Percentiles rank a stretch among this genome's conserved stretches.
These are phyloP conservation scores for Rhodocollybia butyracea DNA, from an alignment of 768 basidiomycete species.

Conservation along the genomic window DNA sequence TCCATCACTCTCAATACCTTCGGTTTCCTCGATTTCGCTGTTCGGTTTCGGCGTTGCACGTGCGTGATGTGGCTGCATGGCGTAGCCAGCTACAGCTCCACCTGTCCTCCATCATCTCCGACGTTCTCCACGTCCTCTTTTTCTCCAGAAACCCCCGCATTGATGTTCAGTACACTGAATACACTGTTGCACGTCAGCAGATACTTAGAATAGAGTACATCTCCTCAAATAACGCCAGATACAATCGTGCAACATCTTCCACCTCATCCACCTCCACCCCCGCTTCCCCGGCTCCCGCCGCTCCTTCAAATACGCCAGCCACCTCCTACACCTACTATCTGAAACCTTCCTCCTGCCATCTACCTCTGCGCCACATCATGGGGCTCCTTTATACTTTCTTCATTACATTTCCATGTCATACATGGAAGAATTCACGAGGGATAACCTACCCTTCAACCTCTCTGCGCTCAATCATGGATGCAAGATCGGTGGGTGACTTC, in stretches of 20 bases:
- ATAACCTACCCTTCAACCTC: too few species aligned
- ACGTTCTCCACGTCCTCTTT: conserved; percentile 5
- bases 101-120: background rate
- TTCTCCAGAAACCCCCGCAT: conserved; percentile 38
- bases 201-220: conserved; percentile 27
- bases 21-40: too few species aligned
- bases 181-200: background rate
- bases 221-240: conserved; percentile 16
- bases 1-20: conserved; percentile 42
- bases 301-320: too few species aligned
- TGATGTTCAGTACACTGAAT: conserved; percentile 8
- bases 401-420: too few species aligned
- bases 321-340: too few species aligned
- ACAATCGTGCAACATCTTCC: conserved; percentile 12
- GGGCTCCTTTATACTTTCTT: too few species aligned
- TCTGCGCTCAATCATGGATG: too few species aligned
- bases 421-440: too few species aligned
- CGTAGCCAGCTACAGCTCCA: background rate
- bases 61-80: conserved; percentile 73
- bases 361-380: too few species aligned
- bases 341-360: too few species aligned
- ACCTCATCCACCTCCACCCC: conserved; percentile 17
- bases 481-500: too few species aligned
- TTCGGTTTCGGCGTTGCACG: too few species aligned
- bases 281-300: conserved; percentile 13